These are phyloP conservation scores for Candida vartiovaarae DNA, from an alignment of 805 yeast genomes.

Conservation along the genomic window DNA sequence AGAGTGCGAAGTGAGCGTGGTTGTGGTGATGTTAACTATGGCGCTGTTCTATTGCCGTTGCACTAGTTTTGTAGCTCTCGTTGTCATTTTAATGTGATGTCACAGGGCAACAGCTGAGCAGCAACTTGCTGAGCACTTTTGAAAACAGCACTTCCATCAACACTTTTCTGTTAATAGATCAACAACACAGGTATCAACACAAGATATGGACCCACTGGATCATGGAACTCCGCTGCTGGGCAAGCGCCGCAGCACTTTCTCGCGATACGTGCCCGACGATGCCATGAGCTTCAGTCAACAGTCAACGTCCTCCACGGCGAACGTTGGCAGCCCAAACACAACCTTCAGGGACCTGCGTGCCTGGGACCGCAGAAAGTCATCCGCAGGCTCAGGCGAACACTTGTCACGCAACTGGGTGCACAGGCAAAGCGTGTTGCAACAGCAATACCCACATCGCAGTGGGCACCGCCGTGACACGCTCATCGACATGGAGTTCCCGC, in stretches of 20 bases:
- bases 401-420: conserved; percentile 12
- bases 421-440: conserved; percentile 11
- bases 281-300: background rate
- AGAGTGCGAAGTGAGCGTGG: too few relatives aligned
- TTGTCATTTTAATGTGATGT: too few relatives aligned
- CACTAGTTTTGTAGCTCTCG: too few relatives aligned
- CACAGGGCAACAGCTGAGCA: too few relatives aligned
- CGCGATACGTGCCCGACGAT: conserved; percentile 1
- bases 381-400: conserved; percentile 3
- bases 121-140: too few relatives aligned
- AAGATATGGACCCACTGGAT: conserved; percentile 1
- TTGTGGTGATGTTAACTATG: too few relatives aligned
- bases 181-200: background rate
- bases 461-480: conserved; percentile 1
- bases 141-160: too few relatives aligned
- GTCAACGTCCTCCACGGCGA: background rate
- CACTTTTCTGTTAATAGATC: conserved; percentile 3
- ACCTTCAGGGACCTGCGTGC: conserved; percentile 11
- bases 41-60: too few relatives aligned
- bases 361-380: conserved; percentile 11
- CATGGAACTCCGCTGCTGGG: conserved; percentile 1
- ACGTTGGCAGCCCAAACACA: background rate
- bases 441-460: conserved; percentile 1
- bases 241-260: background rate
- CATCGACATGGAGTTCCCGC: conserved; percentile 3